Evolutionary conservation across 2,329 filamentous ascomycete species (phyloP), one percentile per base, ranked within the genome.

Genomic region (Alternaria sp.): DNA sequence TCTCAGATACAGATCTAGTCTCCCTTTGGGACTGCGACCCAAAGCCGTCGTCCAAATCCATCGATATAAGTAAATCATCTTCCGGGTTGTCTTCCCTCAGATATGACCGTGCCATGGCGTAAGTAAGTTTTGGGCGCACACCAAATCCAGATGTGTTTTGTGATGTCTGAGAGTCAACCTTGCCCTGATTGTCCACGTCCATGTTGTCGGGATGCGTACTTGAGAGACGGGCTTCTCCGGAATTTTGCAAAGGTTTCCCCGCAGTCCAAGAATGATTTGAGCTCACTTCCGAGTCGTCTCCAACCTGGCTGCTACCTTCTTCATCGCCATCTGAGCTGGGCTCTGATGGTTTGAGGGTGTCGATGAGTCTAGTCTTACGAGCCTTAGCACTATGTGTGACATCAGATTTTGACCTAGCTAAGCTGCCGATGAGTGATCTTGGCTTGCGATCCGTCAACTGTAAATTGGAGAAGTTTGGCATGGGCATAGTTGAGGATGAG

Each of bases 81-180:
- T 84, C 81, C 3, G 81, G 68, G 28, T 77, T 80, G 44, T 80
- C 72, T 62, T 88, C 86, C 64, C 84, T 81, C n/a, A 89, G 75
- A 62, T 88, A 87, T 2, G 87, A 88, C 46, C 87, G 82, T 64
- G 85, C 81, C 38, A 83, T 83, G 14, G 85, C 84, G 73, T 90
- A 90, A 3, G 88, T 90, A 43, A 86, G 77, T 65, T 79, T 85
- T 5, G 81, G 77, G 3, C 80, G 64, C 39, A 56, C 61, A 18
- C 67, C 56, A 59, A 64, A 39, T 22, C 63, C 64, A 32, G 67
- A 49, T 9, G 65, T 51, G 12, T 48, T 56, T 54, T 75, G 71
- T 9, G 72, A 76, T 11, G 70, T 59, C 51, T 78, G 75, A 12
- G 72, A 75, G 26, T 72, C 68, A 22, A 46, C 41, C 7, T 61